A percentile compares a stretch with the other conserved stretches of the same genome.
phyloP scores from a whole-genome alignment of 2,329 filamentous ascomycete species.

The Sphaerulina musiva region DNA sequence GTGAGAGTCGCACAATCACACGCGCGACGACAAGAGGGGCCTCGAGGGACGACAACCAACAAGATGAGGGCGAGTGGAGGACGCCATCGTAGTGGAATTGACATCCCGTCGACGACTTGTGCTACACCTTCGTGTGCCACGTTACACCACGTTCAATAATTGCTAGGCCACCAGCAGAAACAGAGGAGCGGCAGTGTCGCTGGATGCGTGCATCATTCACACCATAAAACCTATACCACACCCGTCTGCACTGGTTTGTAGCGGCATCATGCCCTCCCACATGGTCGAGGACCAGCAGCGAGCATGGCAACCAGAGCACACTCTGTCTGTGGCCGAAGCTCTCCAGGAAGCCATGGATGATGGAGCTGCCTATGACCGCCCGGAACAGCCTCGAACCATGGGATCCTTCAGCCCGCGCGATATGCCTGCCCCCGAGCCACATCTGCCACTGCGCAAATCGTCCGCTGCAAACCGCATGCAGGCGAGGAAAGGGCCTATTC shows the following conservation, averaged over 20 bases:
- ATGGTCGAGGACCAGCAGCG: conserved; percentile 15
- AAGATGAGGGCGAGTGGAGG: conserved; percentile 10
- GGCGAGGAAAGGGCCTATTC: conserved; percentile 25
- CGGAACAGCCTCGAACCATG: conserved; percentile 8
- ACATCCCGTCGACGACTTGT: conserved; percentile 7
- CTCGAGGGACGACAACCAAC: conserved; percentile 2
- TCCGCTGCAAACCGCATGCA: conserved; percentile 35
- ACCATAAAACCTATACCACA: background rate
- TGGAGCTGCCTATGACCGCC: background rate
- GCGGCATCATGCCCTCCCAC: conserved; percentile 4
- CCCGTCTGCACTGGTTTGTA: background rate
- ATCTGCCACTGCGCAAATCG: conserved; percentile 38
- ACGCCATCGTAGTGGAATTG: conserved; percentile 7
- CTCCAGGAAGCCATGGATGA: conserved; percentile 27
- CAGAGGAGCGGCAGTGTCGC: background rate
- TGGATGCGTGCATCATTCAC: background rate
- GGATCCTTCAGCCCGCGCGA: conserved; percentile 66
- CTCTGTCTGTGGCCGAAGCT: conserved; percentile 23
- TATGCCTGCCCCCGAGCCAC: conserved; percentile 39
- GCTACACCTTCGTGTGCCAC: background rate
- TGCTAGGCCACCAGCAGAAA: conserved; percentile 1
- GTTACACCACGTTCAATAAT: conserved; percentile 12
- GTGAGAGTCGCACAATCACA: background rate
- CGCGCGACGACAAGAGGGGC: background rate
- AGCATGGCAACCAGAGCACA: conserved; percentile 19